Evolutionary conservation across 345 rosid genomes (phyloP), one percentile per base, ranked within the genome.

Genomic region (Eucalyptus curtisii): DNA sequence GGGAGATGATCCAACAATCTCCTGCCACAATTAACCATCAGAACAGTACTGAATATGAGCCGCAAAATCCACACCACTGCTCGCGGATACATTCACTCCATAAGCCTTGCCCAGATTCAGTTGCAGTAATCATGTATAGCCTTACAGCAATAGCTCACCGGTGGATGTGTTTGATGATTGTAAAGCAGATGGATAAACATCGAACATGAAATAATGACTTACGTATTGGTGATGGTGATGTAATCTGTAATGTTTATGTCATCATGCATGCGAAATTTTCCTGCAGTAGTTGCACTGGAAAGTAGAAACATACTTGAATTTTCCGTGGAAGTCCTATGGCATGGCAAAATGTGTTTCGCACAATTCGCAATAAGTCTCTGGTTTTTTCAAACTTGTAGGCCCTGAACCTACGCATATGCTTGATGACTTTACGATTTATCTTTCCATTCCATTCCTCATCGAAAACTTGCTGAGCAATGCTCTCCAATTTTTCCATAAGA

Each of bases 1-100:
- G 53, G 99, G 98, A 88, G 96, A 94, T 40, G 96, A 88, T 90
- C 99, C 99, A 1, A 97, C 92, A 45, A 97, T 96, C 87, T 95
- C 95, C 99, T 97, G 93, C 88, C 86, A 87, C 19, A 88, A 59
- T 10, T 40, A 64, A n/a, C 20, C 37, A n/a, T 64, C 76, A 64
- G 20, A n/a, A 64, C 76, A 64, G 20, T 86, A 76, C 45, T 59
- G 79, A 80, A 68, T 53, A 16, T 24, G 55, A 30, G 49, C 45
- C 30, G 7, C 44, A 50, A 61, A 61, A 3, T 30, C 68, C 33
- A 61, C 33, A 30, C 33, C 8, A 64, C 37, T 7, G 76, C 76
- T 64, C 10, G 10, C 2, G 4, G 71, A 64, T 64, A 4, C 71
- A 64, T 64, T 64, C 71, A 64, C 71, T 64, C 71, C n/a, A 30